phyloP scores from a whole-genome alignment of 345 rosid genomes.

The Eutrema japonicum region DNA sequence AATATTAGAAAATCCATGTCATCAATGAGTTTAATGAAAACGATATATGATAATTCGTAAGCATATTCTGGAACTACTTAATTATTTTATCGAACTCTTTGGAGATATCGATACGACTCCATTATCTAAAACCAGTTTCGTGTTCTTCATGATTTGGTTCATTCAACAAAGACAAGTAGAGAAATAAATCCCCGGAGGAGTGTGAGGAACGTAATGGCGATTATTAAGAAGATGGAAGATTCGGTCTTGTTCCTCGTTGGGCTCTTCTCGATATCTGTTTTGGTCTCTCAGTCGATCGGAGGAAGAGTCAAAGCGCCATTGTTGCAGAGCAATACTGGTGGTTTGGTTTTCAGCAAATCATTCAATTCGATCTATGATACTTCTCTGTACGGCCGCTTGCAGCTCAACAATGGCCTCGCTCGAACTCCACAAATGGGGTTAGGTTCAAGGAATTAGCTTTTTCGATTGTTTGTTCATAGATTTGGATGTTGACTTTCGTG shows the following conservation, averaged over 20 bases:
- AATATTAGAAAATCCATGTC: too few relatives aligned
- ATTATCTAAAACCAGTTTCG: constrained; percentile 2
- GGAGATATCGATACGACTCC: constrained; percentile 39
- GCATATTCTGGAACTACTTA: constrained; percentile 24
- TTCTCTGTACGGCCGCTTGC: constrained; percentile 73
- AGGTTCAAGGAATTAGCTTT: background rate
- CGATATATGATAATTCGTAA: constrained; percentile 13
- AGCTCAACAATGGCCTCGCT: constrained; percentile 86
- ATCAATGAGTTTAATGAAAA: background rate
- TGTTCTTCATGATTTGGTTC: constrained; percentile 4
- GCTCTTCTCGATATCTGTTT: constrained; percentile 40
- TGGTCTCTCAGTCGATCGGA: constrained; percentile 46
- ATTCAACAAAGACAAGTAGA: constrained; percentile 12
- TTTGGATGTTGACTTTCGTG: constrained; percentile 14
- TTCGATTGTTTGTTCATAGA: background rate
- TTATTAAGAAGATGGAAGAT: constrained; percentile 24
- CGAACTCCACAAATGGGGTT: constrained; percentile 97
- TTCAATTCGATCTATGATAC: constrained; percentile 64
- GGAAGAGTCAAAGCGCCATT: constrained; percentile 54
- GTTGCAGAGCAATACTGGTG: constrained; percentile 45
- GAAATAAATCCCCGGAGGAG: background rate
- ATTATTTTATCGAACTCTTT: constrained; percentile 14
- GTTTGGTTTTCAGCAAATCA: constrained; percentile 50
- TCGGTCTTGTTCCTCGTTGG: constrained; percentile 23
- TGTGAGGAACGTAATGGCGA: constrained; percentile 32